Evolutionary conservation across 768 basidiomycete species (phyloP), one percentile per base, ranked within the genome.

Genomic region (Auriculariales sp.): DNA sequence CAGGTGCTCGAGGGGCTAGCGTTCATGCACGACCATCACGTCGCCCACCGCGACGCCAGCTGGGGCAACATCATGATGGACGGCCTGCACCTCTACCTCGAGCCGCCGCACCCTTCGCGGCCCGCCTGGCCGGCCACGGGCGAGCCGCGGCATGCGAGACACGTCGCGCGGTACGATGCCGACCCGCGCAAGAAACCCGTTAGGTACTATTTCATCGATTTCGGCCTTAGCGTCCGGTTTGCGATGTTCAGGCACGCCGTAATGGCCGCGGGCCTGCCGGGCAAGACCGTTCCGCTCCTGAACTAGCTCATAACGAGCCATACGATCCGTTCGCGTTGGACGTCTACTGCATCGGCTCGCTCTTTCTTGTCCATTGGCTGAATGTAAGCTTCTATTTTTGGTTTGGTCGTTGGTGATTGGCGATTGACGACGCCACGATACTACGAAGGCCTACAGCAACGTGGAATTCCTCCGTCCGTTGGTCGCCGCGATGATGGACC

Each of bases 1-100:
- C 66, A 69, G 45, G 28, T 67, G 2, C 58, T 70, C 24, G 64
- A 69, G 67, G 65, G 66, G 0, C 48, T 70, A 3, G 53, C 60
- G 42, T 68, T 68, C 51, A 64, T 71, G 57, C 70, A 71, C 50
- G 49, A 55, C 1, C 57, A 68, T 28, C 55, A 56, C 15, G 55
- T 69, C 1, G 69, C 68, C 4, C 70, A 71, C 48, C 54, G 51
- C 7, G 53, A 61, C 33, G 52, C 52, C 36, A 24, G 19, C 33
- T 11, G 12, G 15, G 24, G 49, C 7, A 56, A 58, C 28, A 46
- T 59, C 46, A 57, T 59, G 53, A 44, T 53, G 53, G 50, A 60
- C 27, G 49, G 59, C 2, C 33, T 9, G 3, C 47, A 53, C 3
- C 6, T 60, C 3, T 56, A 56, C 27, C 58, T 58, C 1, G 35